Evolutionary conservation across 495 filamentous ascomycete genomes (phyloP).

Genomic region (Talaromyces wortmannii): DNA sequence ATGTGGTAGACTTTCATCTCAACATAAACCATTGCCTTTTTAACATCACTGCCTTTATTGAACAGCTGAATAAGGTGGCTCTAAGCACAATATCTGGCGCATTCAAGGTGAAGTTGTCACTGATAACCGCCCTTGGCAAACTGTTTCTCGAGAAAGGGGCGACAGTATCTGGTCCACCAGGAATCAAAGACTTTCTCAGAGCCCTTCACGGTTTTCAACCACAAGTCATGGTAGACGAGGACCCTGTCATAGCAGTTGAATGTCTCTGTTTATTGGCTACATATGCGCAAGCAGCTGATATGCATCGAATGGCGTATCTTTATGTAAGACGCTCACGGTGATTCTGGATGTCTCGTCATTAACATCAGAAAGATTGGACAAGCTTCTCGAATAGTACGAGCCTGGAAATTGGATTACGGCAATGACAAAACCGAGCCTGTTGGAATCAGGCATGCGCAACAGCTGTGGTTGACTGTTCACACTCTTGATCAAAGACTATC

Average conservation of each 20-base stretch:
- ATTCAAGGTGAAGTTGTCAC: background rate
- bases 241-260: background rate
- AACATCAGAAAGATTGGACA: background rate
- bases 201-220: background rate
- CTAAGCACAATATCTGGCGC: background rate
- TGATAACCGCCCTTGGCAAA: background rate
- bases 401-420: background rate
- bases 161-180: background rate
- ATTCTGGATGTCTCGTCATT: background rate
- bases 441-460: background rate
- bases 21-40: background rate
- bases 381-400: background rate
- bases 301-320: background rate
- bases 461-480: background rate
- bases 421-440: background rate
- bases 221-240: background rate
- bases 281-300: background rate
- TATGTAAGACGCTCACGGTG: background rate
- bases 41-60: background rate
- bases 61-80: background rate
- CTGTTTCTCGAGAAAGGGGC: background rate
- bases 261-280: background rate
- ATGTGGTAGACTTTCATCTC: background rate
- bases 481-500: background rate
- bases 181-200: background rate